Evolutionary conservation across 2,329 filamentous ascomycete genomes (phyloP).

Genomic region (Sclerotinia nivalis): DNA sequence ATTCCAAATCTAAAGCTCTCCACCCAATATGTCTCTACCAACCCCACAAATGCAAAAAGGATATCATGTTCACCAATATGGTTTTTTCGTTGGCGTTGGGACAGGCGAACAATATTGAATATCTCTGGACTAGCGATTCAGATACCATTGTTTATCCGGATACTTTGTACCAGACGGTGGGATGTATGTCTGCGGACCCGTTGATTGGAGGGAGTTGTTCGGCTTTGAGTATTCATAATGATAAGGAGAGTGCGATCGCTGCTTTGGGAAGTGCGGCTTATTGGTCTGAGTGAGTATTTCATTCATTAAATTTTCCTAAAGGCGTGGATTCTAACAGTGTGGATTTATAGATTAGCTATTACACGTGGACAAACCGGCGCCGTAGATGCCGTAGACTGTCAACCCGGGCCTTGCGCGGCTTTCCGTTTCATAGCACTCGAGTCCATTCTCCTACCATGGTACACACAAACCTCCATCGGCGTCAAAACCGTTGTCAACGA

Average conservation of each 20-base stretch:
- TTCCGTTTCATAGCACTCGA: constrained; percentile 41
- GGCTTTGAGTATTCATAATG: constrained; percentile 42
- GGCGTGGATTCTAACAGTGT: neutral
- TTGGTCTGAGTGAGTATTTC: constrained; percentile 38
- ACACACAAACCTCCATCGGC: constrained; percentile 43
- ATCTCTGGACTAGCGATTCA: constrained; percentile 44
- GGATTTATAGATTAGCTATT: constrained; percentile 35
- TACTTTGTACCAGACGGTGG: constrained; percentile 33
- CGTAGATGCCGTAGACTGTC: constrained; percentile 42
- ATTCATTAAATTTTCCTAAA: too few relatives aligned
- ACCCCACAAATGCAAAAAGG: constrained; percentile 45
- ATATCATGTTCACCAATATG: constrained; percentile 45
- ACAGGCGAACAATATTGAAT: constrained; percentile 41
- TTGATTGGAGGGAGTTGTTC: constrained; percentile 42
- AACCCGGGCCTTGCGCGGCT: constrained; percentile 43
- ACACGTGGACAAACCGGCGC: constrained; percentile 40
- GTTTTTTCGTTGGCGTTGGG: constrained; percentile 42
- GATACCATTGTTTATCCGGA: constrained; percentile 35
- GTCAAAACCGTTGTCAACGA: constrained; percentile 44
- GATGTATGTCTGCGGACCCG: constrained; percentile 42
- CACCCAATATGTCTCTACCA: constrained; percentile 41
- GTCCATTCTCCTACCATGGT: constrained; percentile 43
- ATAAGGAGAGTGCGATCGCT: constrained; percentile 39
- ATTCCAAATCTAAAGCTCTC: constrained; percentile 4
- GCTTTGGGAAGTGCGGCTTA: constrained; percentile 42